Percentiles rank a stretch among this genome's conserved stretches.
These are phyloP conservation scores for Brasenia schreberi DNA, from an alignment of 164 flowering plant species.

Conservation along the genomic window DNA sequence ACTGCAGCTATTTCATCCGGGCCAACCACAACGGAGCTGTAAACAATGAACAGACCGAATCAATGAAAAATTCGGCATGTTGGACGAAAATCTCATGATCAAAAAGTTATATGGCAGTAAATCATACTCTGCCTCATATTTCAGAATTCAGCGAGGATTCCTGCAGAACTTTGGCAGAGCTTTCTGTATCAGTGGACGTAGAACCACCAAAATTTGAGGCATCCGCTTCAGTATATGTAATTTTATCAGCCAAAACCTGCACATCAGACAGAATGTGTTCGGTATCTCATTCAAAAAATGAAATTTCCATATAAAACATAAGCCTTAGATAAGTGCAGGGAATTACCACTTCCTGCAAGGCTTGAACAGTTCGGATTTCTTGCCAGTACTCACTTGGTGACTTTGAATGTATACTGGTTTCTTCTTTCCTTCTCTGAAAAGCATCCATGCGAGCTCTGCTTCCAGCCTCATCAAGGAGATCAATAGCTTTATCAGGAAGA, in stretches of 20 bases:
- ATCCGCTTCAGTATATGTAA: constrained; percentile 10
- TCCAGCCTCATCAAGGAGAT: constrained; percentile 92
- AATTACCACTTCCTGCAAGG: constrained; percentile 71
- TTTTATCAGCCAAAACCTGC: constrained; percentile 40
- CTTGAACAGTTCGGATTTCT: constrained; percentile 64
- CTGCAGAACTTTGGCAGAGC: constrained; percentile 13
- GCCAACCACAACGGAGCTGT: constrained; percentile 48
- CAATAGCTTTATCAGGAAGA: constrained; percentile 95
- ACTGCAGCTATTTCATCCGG: constrained; percentile 70
- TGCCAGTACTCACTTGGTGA: constrained; percentile 78
- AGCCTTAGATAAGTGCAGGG: neutral
- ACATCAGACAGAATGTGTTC: neutral
- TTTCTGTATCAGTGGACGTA: constrained; percentile 17
- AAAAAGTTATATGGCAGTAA: constrained; percentile 3
- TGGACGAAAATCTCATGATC: neutral
- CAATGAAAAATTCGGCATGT: neutral
- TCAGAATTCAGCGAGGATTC: constrained; percentile 20
- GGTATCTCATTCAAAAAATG: neutral
- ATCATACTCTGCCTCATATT: constrained; percentile 38
- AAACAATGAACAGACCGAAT: constrained; percentile 3
- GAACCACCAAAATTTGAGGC: constrained; percentile 5
- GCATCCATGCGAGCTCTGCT: constrained; percentile 72
- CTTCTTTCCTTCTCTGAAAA: constrained; percentile 44
- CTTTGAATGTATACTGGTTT: constrained; percentile 40
- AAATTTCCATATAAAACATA: neutral